Conservation (phyloP, 1,284 basidiomycete species). For the Cutaneotrichosporon curvatum region DNA sequence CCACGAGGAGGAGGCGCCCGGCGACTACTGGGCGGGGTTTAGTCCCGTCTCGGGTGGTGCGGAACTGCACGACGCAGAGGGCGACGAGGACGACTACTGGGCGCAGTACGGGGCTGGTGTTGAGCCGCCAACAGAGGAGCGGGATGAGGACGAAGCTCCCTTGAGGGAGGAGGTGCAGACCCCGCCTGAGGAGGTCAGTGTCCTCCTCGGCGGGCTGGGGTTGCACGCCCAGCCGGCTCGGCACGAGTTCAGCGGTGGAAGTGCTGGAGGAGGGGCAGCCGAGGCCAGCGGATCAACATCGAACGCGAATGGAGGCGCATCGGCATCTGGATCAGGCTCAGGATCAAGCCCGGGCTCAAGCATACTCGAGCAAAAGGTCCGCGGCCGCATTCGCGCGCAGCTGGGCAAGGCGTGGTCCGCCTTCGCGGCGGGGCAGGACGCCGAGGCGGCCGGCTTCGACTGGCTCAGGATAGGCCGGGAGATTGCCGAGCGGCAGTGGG, state of each 20-base stretch:
- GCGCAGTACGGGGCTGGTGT: constrained; percentile 29
- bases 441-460: constrained; percentile 30
- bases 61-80: constrained; percentile 4
- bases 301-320: too few relatives aligned
- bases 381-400: constrained; percentile 18
- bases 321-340: too few relatives aligned
- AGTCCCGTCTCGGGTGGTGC: constrained; percentile 10
- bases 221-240: too few relatives aligned
- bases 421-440: constrained; percentile 10
- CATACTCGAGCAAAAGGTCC: constrained; percentile 19
- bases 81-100: constrained; percentile 37
- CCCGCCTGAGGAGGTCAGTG: constrained; percentile 5
- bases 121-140: background rate
- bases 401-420: constrained; percentile 21
- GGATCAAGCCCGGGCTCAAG: too few relatives aligned
- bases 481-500: constrained; percentile 18
- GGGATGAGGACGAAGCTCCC: too few relatives aligned
- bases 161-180: too few relatives aligned
- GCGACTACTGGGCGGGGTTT: constrained; percentile 32
- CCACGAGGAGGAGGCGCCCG: constrained; percentile 6
- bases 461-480: constrained; percentile 29
- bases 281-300: too few relatives aligned
- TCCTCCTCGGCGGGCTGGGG: constrained; percentile 8
- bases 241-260: too few relatives aligned
- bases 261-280: too few relatives aligned